A percentile compares a stretch with the other conserved stretches of the same genome.
phyloP scores from a whole-genome alignment of 257 asterid genomes.

The Pogostemon cablin region DNA sequence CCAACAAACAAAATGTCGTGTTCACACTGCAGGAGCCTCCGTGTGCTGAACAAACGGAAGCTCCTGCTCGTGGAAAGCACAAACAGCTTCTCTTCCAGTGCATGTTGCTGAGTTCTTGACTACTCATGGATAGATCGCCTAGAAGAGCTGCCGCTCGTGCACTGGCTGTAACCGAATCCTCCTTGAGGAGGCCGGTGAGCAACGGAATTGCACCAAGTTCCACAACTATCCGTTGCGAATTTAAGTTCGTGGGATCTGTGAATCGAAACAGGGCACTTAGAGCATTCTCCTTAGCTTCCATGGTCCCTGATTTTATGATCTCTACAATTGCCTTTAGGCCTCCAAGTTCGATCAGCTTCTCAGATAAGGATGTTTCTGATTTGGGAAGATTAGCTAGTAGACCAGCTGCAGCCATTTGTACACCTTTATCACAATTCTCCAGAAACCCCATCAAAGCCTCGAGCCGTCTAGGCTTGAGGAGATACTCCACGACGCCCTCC shows the following conservation, averaged over 20 bases:
- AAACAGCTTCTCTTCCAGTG: constrained; percentile 34
- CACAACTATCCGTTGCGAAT: constrained; percentile 44
- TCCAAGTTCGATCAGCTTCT: constrained; percentile 55
- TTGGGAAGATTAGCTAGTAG: constrained; percentile 65
- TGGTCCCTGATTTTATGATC: constrained; percentile 46
- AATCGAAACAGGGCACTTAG: constrained; percentile 63
- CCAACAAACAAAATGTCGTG: constrained; percentile 55
- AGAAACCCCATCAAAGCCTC: constrained; percentile 65
- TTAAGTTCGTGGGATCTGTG: constrained; percentile 60
- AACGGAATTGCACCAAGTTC: constrained; percentile 51
- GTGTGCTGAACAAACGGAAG: constrained; percentile 46
- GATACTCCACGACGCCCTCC: constrained; percentile 64
- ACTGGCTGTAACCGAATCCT: constrained; percentile 46
- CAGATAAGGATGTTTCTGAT: constrained; percentile 53
- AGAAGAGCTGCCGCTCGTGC: constrained; percentile 69
- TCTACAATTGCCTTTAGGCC: constrained; percentile 57
- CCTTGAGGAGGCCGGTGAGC: constrained; percentile 47
- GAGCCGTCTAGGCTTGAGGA: constrained; percentile 58
- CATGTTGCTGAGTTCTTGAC: constrained; percentile 45
- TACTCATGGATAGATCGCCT: constrained; percentile 67
- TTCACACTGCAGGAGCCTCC: constrained; percentile 50
- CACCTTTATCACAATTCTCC: constrained; percentile 50
- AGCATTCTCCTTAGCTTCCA: constrained; percentile 67
- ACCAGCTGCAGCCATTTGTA: constrained; percentile 72
- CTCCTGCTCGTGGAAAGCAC: constrained; percentile 32